Evolutionary conservation across 1,284 basidiomycete genomes (phyloP).

Genomic region (Boletellus deceptivus): DNA sequence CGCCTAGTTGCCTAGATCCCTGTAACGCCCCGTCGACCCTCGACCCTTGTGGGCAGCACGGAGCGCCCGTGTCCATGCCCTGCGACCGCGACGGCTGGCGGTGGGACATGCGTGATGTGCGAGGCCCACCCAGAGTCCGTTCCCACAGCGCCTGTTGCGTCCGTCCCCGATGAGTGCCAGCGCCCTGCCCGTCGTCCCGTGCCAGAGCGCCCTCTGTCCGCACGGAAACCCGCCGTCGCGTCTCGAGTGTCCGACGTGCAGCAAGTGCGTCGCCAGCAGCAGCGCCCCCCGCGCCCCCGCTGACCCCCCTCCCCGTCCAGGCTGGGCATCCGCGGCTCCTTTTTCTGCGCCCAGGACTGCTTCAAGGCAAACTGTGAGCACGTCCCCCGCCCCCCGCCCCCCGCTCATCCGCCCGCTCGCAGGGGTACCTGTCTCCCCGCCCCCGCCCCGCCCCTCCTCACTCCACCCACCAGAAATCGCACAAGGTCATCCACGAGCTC

Average conservation of each 20-base stretch:
- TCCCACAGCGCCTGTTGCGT: no score
- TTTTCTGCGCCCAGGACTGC: conserved; percentile 83
- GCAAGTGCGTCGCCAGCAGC: conserved; percentile 53
- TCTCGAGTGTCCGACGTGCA: conserved; percentile 80
- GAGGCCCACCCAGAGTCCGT: not conserved
- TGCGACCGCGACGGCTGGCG: no score
- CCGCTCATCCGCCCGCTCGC: not conserved
- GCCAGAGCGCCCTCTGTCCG: conserved; percentile 67
- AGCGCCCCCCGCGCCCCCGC: conserved; percentile 1
- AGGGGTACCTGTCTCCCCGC: conserved; percentile 44
- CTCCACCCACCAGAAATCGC: conserved; percentile 62
- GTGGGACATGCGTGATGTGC: not conserved
- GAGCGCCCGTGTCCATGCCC: no score
- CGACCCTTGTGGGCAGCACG: conserved; percentile 18
- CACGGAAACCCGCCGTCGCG: conserved; percentile 75
- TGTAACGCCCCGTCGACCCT: conserved; percentile 15
- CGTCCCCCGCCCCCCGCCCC: not conserved
- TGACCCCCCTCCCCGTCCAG: conserved; percentile 37
- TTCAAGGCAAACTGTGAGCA: conserved; percentile 80
- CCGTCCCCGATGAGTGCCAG: no score
- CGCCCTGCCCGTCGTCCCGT: conserved; percentile 36
- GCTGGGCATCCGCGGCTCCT: conserved; percentile 76
- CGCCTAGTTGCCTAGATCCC: conserved; percentile 9
- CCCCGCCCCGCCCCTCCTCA: conserved; percentile 1
- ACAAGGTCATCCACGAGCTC: conserved; percentile 72